These are phyloP conservation scores for Hippophae rhamnoides DNA, from an alignment of 306 rosid species.

Conservation along the genomic window DNA sequence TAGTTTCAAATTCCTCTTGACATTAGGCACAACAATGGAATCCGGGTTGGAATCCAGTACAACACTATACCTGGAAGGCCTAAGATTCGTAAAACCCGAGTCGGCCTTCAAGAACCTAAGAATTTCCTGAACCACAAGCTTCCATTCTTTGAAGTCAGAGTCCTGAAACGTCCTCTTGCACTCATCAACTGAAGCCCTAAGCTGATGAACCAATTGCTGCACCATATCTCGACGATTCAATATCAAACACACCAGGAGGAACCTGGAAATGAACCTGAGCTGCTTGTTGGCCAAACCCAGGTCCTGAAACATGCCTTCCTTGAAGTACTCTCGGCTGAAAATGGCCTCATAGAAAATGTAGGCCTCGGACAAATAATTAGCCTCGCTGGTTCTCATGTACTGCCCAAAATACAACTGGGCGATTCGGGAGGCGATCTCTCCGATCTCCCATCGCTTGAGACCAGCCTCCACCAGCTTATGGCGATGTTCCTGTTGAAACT, in stretches of 20 bases:
- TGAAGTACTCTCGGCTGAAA: conserved; percentile 79
- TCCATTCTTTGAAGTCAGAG: conserved; percentile 88
- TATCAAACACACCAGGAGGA: conserved; percentile 70
- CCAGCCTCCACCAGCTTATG: conserved; percentile 84
- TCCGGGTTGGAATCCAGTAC: conserved; percentile 80
- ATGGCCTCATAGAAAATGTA: conserved; percentile 84
- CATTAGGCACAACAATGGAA: conserved; percentile 28
- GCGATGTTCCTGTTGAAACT: conserved; percentile 87
- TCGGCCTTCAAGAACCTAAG: conserved; percentile 78
- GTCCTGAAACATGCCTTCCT: conserved; percentile 71
- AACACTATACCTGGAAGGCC: conserved; percentile 82
- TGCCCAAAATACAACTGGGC: conserved; percentile 88
- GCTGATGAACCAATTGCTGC: conserved; percentile 68
- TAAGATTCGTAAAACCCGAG: conserved; percentile 63
- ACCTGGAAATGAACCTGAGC: conserved; percentile 75
- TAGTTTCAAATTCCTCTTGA: conserved; percentile 52
- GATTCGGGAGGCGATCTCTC: conserved; percentile 90
- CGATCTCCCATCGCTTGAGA: conserved; percentile 76
- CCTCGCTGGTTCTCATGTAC: conserved; percentile 87
- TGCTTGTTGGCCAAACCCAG: conserved; percentile 65
- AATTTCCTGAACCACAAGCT: conserved; percentile 82
- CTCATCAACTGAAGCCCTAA: conserved; percentile 61
- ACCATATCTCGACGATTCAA: conserved; percentile 65
- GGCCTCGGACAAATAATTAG: conserved; percentile 69
- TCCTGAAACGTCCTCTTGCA: conserved; percentile 89